A percentile compares a stretch with the other conserved stretches of the same genome.
These are phyloP conservation scores for Taxawa tesnikishii DNA, from an alignment of 2,329 filamentous ascomycete species.

Conservation along the genomic window DNA sequence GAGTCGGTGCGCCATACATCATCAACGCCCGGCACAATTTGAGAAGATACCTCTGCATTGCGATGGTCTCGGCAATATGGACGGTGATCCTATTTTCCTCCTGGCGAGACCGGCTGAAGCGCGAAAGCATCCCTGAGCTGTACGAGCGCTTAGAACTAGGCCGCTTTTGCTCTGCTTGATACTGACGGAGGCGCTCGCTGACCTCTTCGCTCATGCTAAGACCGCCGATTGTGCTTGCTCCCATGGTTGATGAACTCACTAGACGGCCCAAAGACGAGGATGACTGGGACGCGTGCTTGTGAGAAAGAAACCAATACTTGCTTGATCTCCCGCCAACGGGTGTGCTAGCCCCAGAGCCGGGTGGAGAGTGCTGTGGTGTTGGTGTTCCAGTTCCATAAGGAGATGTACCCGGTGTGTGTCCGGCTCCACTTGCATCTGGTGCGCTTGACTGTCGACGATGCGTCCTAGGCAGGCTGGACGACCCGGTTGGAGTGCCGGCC, in stretches of 20 bases:
- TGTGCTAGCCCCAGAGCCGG: conserved; percentile 29
- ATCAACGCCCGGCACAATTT: conserved; percentile 79
- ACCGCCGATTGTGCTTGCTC: conserved; percentile 28
- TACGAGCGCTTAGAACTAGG: conserved; percentile 12
- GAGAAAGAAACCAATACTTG: conserved; percentile 23
- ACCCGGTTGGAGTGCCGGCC: conserved; percentile 4
- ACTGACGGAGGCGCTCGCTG: conserved; percentile 24
- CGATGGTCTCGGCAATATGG: conserved; percentile 57
- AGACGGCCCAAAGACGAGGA: conserved; percentile 29
- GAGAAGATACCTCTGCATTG: conserved; percentile 69
- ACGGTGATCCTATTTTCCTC: conserved; percentile 46
- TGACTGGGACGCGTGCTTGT: conserved; percentile 21
- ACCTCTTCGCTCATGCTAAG: conserved; percentile 31
- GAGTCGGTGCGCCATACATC: conserved; percentile 81
- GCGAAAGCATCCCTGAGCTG: conserved; percentile 23
- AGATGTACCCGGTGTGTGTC: background rate
- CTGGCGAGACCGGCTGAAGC: conserved; percentile 22
- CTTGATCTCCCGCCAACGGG: conserved; percentile 16
- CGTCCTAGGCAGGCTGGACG: conserved; percentile 6
- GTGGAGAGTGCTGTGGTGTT: conserved; percentile 26
- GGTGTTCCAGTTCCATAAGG: conserved; percentile 15
- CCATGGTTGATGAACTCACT: conserved; percentile 30
- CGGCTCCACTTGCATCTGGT: conserved; percentile 5
- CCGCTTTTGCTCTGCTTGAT: conserved; percentile 23
- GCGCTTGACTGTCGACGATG: conserved; percentile 7